These are phyloP conservation scores for Ceratocystis harringtonii DNA, from an alignment of 2,329 filamentous ascomycete species.

Conservation along the genomic window DNA sequence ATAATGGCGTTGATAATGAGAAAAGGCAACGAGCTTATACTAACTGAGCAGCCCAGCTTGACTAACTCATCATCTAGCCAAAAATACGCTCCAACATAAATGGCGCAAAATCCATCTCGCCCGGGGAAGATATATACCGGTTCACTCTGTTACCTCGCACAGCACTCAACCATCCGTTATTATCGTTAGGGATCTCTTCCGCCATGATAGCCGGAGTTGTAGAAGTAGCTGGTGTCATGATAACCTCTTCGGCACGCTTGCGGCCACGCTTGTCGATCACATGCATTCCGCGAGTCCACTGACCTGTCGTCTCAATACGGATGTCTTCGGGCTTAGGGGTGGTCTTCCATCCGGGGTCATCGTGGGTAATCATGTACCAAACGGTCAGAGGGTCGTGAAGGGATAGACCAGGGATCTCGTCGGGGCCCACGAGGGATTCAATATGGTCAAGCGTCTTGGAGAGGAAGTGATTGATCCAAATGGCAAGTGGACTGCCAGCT, in stretches of 20 bases:
- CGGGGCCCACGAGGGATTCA: conserved; percentile 44
- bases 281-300: conserved; percentile 91
- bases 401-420: conserved; percentile 43
- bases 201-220: conserved; percentile 27
- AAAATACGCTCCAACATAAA: conserved; percentile 53
- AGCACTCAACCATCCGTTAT: conserved; percentile 57
- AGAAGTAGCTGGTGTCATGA: conserved; percentile 28
- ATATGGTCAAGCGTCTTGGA: conserved; percentile 56
- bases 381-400: conserved; percentile 67
- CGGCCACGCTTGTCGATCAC: conserved; percentile 59
- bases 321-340: conserved; percentile 59
- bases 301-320: conserved; percentile 72
- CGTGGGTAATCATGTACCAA: conserved; percentile 58
- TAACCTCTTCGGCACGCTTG: conserved; percentile 33
- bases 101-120: conserved; percentile 49
- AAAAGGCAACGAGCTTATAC: not conserved
- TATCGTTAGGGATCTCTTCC: conserved; percentile 52
- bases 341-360: conserved; percentile 42
- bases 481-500: conserved; percentile 54
- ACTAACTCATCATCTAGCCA: conserved; percentile 25
- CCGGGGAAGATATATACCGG: conserved; percentile 56
- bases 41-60: not conserved
- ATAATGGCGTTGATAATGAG: not conserved
- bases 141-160: conserved; percentile 65
- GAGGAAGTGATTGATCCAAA: conserved; percentile 60